phyloP scores from a whole-genome alignment of 2,329 filamentous ascomycete species.

The Aspergillus awamori region DNA sequence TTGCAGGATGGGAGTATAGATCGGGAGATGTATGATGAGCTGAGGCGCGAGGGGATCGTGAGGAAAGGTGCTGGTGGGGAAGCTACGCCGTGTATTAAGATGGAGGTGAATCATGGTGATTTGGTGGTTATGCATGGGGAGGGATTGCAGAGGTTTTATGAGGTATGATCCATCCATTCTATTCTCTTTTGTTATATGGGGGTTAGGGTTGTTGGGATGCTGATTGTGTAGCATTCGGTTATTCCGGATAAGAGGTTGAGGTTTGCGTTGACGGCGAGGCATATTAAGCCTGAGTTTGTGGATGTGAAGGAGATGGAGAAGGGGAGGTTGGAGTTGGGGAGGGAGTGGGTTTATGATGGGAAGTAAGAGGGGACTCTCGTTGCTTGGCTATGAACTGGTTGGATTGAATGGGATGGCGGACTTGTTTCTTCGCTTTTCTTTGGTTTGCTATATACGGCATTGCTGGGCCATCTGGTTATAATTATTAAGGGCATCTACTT shows the following conservation, averaged over 20 bases:
- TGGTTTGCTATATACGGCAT: too few relatives aligned
- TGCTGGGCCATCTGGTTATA: too few relatives aligned
- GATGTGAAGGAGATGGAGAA: constrained; percentile 28
- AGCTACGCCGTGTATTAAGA: constrained; percentile 40
- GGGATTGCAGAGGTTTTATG: constrained; percentile 57
- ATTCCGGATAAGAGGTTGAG: constrained; percentile 34
- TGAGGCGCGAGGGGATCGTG: constrained; percentile 28
- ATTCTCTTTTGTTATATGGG: not conserved
- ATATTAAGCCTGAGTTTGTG: constrained; percentile 33
- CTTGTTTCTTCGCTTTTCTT: too few relatives aligned
- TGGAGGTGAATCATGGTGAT: constrained; percentile 59
- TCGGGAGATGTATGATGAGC: constrained; percentile 24
- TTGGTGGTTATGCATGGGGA: constrained; percentile 61
- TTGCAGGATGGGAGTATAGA: constrained; percentile 25
- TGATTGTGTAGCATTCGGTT: constrained; percentile 34
- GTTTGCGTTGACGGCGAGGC: constrained; percentile 41
- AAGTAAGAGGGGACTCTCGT: constrained; percentile 15
- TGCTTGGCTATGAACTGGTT: not conserved
- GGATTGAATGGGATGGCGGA: too few relatives aligned
- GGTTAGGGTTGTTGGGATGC: too few relatives aligned
- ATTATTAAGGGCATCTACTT: too few relatives aligned
- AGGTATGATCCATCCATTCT: constrained; percentile 36
- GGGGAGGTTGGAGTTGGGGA: constrained; percentile 29
- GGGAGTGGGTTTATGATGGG: constrained; percentile 36
- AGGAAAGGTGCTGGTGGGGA: constrained; percentile 30